Conservation (phyloP, 1,284 basidiomycete species). For the Leccinum insolens region DNA sequence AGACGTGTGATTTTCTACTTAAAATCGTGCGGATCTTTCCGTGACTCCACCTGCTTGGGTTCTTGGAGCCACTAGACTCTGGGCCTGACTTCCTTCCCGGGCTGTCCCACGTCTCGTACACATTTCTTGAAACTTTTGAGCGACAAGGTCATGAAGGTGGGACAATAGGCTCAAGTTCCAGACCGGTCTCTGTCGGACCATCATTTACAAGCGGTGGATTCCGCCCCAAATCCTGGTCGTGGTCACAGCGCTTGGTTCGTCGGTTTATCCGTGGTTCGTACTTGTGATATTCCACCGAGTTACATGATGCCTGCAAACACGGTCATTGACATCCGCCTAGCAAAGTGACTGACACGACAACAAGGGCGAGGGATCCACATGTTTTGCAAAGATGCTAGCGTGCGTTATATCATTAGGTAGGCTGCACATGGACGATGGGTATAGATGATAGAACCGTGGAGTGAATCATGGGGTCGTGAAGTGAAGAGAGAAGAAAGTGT, state of each 20-base stretch:
- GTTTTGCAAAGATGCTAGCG: slow-evolving; percentile 27
- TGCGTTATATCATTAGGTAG: slow-evolving; percentile 33
- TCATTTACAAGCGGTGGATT: not conserved
- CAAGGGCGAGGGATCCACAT: slow-evolving; percentile 3
- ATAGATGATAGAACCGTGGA: slow-evolving; percentile 28
- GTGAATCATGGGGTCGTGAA: slow-evolving; percentile 23
- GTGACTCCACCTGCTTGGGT: not conserved
- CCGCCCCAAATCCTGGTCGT: not conserved
- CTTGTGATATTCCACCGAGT: not conserved
- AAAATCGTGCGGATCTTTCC: not conserved
- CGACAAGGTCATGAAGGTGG: not conserved
- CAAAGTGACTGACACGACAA: not conserved
- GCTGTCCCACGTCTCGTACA: too few relatives aligned
- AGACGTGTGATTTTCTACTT: not conserved
- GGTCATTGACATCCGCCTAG: not conserved
- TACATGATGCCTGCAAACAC: not conserved
- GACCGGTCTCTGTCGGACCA: not conserved
- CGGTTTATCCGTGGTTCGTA: not conserved
- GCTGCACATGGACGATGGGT: slow-evolving; percentile 31
- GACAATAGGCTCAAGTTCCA: not conserved
- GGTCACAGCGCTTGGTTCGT: not conserved
- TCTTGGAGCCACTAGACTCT: too few relatives aligned
- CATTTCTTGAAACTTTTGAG: not conserved
- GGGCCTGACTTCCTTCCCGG: too few relatives aligned
- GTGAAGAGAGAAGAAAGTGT: slow-evolving; percentile 11